phyloP scores from a whole-genome alignment of 1,284 basidiomycete species.

The Puccinia triticina region DNA sequence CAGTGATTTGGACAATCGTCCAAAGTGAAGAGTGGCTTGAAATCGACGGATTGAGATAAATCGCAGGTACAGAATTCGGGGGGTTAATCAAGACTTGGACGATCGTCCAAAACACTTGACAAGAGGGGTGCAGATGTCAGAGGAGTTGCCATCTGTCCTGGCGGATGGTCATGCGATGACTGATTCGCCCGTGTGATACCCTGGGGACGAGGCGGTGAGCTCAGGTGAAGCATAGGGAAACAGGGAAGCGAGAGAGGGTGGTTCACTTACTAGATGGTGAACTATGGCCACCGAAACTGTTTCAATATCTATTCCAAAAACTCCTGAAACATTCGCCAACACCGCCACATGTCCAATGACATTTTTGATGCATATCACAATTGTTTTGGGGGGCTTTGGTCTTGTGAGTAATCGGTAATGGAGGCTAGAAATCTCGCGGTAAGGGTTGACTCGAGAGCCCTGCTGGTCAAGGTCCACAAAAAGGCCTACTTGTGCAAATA shows the following conservation, averaged over 20 bases:
- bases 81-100: too few species aligned
- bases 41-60: too few species aligned
- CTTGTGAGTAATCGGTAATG: background rate
- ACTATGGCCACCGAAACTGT: background rate
- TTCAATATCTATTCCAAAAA: background rate
- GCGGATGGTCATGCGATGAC: too few species aligned
- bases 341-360: slow-evolving; percentile 9
- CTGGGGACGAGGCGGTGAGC: too few species aligned
- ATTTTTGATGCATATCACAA: background rate
- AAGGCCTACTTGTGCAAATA: background rate
- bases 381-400: background rate
- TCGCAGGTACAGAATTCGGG: too few species aligned
- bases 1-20: too few species aligned
- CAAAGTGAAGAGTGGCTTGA: too few species aligned
- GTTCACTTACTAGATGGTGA: background rate
- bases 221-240: too few species aligned
- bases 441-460: background rate
- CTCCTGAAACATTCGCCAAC: background rate
- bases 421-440: background rate
- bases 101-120: background rate
- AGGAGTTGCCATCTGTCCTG: too few species aligned
- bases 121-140: too few species aligned
- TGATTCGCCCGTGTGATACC: too few species aligned
- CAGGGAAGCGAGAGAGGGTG: background rate
- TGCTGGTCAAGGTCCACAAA: background rate